Base-by-base conservation (phyloP, 2,329 filamentous ascomycete genomes). In the Calonectria multiphialidica region DNA sequence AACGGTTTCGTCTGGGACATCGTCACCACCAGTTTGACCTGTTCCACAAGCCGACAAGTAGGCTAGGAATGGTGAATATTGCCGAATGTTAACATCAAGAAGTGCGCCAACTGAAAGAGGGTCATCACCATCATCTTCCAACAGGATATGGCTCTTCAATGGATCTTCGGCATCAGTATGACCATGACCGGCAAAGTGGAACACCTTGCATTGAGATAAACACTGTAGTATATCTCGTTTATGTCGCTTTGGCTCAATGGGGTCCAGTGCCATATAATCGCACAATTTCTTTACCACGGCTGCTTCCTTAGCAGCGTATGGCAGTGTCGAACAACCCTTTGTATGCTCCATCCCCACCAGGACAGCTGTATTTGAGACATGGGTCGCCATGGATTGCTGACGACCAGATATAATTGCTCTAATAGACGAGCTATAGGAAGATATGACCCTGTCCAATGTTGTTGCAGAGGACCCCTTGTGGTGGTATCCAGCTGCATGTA, bases 21-120 rank as follows among this genome's bases (percentile, higher is more conserved):
- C 63, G 0, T 77, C 67, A 3, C 74, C 62, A 7, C 72, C 68
- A 25, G 76, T 79, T 23, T 73, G 45, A 1, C 81, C 80, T 0
- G 84, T 85, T 1, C 70, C 75, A 62, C 83, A 86, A 0, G 84
- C 83, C 2, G 84, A 86, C 4, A 86, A 81, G 57, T 83, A 86
- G 0, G 80, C 84, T 4, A 85, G 78, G 53, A 84, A 83, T 3
- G 81, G 81, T 1, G 68, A 2, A 2, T 59, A 10, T 1, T 71
- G 15, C 1, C 67, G 67, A 0, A 82, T 42, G 30, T 79, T 71
- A 1, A 42, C 50, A 4, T 77, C 74, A 5, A 73, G 71, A 10
- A 79, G 66, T 55, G 68, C 67, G 1, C 30, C 62, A 3, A 78
- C 74, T 1, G 72, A 73, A 0, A 80, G 45, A 1, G 65, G 72